Evolutionary conservation across 306 rosid species (phyloP).

Genomic region (Cicer yamashitae): DNA sequence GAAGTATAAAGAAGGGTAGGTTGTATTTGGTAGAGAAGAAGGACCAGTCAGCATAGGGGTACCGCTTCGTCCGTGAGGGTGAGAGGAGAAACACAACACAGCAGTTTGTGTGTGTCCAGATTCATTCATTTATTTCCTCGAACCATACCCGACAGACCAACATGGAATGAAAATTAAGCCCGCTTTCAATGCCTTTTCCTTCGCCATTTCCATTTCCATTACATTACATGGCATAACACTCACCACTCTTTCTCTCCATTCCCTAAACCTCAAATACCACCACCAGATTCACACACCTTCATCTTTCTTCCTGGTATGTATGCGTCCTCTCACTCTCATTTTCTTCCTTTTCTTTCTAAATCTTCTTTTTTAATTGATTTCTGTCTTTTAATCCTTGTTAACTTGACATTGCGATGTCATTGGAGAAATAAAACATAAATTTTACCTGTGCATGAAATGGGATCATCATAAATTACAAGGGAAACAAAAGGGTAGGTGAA

Average conservation of each 20-base stretch:
- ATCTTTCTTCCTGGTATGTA: constrained; percentile 41
- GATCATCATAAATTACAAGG: background rate
- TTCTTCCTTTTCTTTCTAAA: background rate
- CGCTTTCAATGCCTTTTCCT: constrained; percentile 2
- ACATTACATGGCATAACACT: constrained; percentile 19
- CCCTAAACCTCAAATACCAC: background rate
- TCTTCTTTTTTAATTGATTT: background rate
- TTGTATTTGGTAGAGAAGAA: too few relatives aligned
- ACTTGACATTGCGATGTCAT: background rate
- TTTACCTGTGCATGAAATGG: background rate
- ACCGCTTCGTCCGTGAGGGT: background rate
- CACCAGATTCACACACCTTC: background rate
- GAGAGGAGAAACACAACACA: background rate
- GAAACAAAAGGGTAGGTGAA: background rate
- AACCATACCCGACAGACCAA: constrained; percentile 5
- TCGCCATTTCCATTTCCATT: constrained; percentile 21
- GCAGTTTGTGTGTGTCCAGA: constrained; percentile 29
- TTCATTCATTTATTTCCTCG: constrained; percentile 40
- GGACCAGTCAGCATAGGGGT: background rate
- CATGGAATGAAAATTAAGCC: background rate
- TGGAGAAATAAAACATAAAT: background rate
- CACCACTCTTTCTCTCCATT: background rate
- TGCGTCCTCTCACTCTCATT: constrained; percentile 11
- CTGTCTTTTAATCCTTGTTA: background rate
- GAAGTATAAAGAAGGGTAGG: too few relatives aligned